Evolutionary conservation across 2,329 filamentous ascomycete genomes (phyloP).

Genomic region (Colletotrichum shisoi): DNA sequence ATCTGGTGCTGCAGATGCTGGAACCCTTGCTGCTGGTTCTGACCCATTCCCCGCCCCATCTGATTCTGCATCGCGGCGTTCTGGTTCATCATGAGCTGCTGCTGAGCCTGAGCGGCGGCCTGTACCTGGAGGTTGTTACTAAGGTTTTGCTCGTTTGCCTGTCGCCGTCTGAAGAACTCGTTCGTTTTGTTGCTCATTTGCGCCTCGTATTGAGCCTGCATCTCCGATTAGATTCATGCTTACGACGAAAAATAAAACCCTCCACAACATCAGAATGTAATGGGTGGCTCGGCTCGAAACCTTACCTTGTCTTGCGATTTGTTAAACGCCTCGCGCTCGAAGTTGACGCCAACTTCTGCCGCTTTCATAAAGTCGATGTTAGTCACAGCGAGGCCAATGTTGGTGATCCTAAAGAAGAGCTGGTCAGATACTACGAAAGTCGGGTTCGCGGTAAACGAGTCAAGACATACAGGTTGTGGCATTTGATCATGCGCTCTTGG

Average conservation of each 20-base stretch:
- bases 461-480: conserved; percentile 53
- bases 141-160: conserved; percentile 58
- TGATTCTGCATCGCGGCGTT: conserved; percentile 58
- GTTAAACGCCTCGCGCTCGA: conserved; percentile 59
- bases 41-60: conserved; percentile 61
- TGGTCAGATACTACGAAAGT: conserved; percentile 28
- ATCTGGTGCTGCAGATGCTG: conserved; percentile 67
- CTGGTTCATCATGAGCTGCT: conserved; percentile 62
- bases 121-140: conserved; percentile 60
- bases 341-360: conserved; percentile 53
- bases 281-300: conserved; percentile 1
- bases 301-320: conserved; percentile 60
- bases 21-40: conserved; percentile 62
- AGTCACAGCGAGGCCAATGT: conserved; percentile 58
- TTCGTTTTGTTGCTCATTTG: conserved; percentile 56
- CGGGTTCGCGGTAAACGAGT: conserved; percentile 3
- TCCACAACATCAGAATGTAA: conserved; percentile 1
- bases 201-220: conserved; percentile 60
- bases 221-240: conserved; percentile 4
- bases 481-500: conserved; percentile 54
- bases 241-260: conserved; percentile 28
- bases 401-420: conserved; percentile 55
- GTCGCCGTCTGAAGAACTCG: conserved; percentile 61
- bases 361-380: conserved; percentile 53
- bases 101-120: conserved; percentile 51